Evolutionary conservation across 2,329 filamentous ascomycete genomes (phyloP), one percentile per base, ranked within the genome.

Genomic region (Penicillium sp.): DNA sequence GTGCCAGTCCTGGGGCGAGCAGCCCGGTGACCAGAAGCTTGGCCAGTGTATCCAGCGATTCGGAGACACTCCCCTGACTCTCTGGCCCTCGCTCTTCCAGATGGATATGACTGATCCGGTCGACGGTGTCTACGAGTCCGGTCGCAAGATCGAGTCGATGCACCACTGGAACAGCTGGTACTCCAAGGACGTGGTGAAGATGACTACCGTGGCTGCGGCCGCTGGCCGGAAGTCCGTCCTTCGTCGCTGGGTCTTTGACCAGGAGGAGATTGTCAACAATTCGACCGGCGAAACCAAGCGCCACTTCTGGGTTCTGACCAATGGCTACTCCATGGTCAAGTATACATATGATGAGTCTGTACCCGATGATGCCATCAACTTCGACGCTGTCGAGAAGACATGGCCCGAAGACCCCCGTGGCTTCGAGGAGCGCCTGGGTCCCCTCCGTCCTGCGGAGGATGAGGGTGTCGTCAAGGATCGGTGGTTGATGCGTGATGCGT

Each of bases 141-240:
- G 70, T 23, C 63, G 67, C 32, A 66, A 61, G 56, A 70, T 73
- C n/a, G 65, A 71, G 45, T 66, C 67, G 35, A 59, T 72, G 42
- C 70, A 73, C 56, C 70, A 73, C 55, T 72, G 69, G 69, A 68
- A 65, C 55, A 69, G 65, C 32, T 73, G 70, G 70, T 71, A 70
- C 52, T 64, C 57, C 44, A 70, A 70, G 62, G 69, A 72, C 46
- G 69, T 73, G 3, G 67, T 71, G 27, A 70, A 70, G 58, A 72
- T 73, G 69, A 67, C 63, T 47, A 62, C 69, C 16, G 69, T 72
- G 11, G 49, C 68, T 16, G 67, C 68, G 18, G 67, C 64, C 24
- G 69, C 69, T 1, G 70, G 70, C 35, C 66, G 69, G 27, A 60
- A 64, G 35, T 71, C 69, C 2, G 64, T 72, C 27, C 62, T 72